Evolutionary conservation across 2,329 filamentous ascomycete species (phyloP).

Genomic region (Botrytis sinoallii): DNA sequence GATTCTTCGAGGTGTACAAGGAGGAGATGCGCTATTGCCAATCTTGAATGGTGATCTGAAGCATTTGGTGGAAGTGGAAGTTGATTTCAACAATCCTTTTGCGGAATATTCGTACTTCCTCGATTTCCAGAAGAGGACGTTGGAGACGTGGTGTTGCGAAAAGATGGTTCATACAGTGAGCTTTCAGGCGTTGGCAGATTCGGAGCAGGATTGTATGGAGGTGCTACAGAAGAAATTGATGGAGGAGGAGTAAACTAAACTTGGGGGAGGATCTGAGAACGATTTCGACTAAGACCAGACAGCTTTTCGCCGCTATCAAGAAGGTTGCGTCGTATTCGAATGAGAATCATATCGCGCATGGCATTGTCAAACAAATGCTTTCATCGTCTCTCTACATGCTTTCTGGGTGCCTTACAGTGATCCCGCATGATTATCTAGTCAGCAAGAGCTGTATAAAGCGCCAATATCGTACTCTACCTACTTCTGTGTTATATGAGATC

Average conservation of each 20-base stretch:
- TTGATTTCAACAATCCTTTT: neutral
- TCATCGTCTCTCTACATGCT: neutral
- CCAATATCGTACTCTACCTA: neutral
- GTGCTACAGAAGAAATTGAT: neutral
- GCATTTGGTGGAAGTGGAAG: slow-evolving; percentile 18
- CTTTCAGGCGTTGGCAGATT: slow-evolving; percentile 10
- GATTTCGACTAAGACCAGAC: neutral
- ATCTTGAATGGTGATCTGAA: slow-evolving; percentile 22
- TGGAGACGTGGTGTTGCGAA: neutral
- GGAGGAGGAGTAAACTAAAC: neutral
- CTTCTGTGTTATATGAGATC: neutral
- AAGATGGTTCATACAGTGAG: neutral
- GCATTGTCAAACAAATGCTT: neutral
- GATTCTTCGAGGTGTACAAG: slow-evolving; percentile 18
- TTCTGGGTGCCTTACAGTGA: neutral
- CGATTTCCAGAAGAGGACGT: slow-evolving; percentile 13
- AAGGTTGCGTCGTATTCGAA: neutral
- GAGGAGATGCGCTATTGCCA: slow-evolving; percentile 8
- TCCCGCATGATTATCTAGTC: neutral
- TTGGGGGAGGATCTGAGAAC: neutral
- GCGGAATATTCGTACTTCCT: slow-evolving; percentile 8
- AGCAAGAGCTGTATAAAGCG: neutral
- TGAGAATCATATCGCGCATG: neutral
- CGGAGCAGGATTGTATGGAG: neutral
- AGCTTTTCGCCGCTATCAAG: neutral